These are phyloP conservation scores for Zasmidium citrigriseum DNA, from an alignment of 2,329 filamentous ascomycete genomes.

Conservation along the genomic window DNA sequence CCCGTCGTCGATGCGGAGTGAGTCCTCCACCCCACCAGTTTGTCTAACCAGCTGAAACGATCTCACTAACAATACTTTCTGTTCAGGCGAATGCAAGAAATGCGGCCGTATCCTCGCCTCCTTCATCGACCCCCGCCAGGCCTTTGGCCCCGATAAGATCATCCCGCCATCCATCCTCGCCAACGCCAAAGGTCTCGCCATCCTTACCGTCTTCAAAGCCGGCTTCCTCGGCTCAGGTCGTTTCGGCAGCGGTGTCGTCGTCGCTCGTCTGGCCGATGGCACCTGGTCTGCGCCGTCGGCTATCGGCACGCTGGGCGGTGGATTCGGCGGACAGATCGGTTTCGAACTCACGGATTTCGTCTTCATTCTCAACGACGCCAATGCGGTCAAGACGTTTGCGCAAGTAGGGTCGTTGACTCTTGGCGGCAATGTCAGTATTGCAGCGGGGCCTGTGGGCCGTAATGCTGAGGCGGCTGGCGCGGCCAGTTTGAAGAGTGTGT, in stretches of 20 bases:
- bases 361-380: conserved; percentile 92
- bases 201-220: conserved; percentile 84
- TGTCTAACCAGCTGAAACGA: background rate
- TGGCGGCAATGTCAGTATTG: conserved; percentile 94
- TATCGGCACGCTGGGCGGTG: conserved; percentile 77
- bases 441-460: conserved; percentile 87
- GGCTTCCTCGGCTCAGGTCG: conserved; percentile 81
- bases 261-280: conserved; percentile 75
- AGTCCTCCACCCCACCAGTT: conserved; percentile 30
- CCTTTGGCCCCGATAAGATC: conserved; percentile 95
- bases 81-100: conserved; percentile 91
- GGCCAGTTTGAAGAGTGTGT: conserved; percentile 83
- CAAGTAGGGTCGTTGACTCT: conserved; percentile 89
- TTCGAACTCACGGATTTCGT: conserved; percentile 93
- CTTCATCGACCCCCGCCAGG: conserved; percentile 89
- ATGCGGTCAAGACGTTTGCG: conserved; percentile 89
- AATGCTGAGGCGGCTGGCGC: conserved; percentile 96
- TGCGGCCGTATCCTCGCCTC: conserved; percentile 93
- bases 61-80: background rate
- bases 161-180: conserved; percentile 89
- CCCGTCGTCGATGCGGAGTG: conserved; percentile 55
- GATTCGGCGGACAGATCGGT: conserved; percentile 82
- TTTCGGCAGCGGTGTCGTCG: conserved; percentile 79
- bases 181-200: conserved; percentile 87
- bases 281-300: conserved; percentile 80